These are phyloP conservation scores for Scytalidium lignicola DNA, from an alignment of 2,329 filamentous ascomycete genomes.

Conservation along the genomic window DNA sequence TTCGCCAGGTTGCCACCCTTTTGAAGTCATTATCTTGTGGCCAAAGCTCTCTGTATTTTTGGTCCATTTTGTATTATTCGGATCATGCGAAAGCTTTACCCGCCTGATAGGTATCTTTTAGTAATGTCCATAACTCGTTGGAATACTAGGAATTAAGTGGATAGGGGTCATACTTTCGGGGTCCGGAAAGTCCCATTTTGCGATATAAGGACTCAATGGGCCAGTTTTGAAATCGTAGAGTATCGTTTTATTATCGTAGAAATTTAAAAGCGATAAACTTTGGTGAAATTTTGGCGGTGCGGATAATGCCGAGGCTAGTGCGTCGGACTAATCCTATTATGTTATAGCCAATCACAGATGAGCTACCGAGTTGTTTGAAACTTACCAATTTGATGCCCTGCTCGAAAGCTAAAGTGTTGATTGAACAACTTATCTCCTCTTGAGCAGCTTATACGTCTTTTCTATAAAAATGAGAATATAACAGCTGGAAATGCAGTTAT, in stretches of 20 bases:
- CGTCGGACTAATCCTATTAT: no score
- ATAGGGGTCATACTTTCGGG: conserved; percentile 52
- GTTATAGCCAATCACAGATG: no score
- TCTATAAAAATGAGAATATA: no score
- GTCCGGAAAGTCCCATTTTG: conserved; percentile 63
- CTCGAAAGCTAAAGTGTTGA: no score
- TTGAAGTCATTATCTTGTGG: conserved; percentile 79
- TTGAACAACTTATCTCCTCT: no score
- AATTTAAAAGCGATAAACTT: background rate
- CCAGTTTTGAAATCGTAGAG: background rate
- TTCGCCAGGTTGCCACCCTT: conserved; percentile 86
- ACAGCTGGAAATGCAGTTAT: no score
- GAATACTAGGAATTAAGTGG: conserved; percentile 20
- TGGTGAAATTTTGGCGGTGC: background rate
- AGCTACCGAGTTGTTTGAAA: no score
- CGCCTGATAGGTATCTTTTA: conserved; percentile 40
- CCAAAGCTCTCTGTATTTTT: conserved; percentile 78
- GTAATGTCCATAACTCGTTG: background rate
- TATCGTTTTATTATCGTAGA: background rate
- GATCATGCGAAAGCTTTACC: conserved; percentile 76
- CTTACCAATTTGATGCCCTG: no score
- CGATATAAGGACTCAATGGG: background rate
- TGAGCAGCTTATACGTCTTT: no score
- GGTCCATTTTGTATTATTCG: conserved; percentile 93
- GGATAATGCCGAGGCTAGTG: no score